Conservation (phyloP, 106 monocot species). For the Acorus gramineus region DNA sequence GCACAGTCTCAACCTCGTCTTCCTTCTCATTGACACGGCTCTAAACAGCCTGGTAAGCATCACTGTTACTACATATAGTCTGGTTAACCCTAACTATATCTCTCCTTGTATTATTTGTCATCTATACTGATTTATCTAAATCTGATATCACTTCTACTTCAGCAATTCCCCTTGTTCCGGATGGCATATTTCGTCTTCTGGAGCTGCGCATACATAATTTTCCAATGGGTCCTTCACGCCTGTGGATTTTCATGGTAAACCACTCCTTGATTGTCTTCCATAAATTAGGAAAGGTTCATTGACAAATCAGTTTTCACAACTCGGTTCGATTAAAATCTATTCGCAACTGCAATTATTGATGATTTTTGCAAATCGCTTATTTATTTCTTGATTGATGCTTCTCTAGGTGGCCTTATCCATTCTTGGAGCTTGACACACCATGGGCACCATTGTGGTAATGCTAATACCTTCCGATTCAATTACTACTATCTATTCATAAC, state of each 20-base stretch:
- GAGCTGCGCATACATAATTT: slow-evolving; percentile 63
- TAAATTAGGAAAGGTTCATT: no score
- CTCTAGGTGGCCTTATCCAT: slow-evolving; percentile 90
- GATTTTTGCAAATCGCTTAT: no score
- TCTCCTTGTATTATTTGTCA: not conserved
- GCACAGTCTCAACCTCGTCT: slow-evolving; percentile 17
- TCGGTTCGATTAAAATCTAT: no score
- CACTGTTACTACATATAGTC: not conserved
- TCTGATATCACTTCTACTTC: slow-evolving; percentile 2
- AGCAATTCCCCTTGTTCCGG: slow-evolving; percentile 85
- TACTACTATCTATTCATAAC: no score
- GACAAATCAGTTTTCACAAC: no score
- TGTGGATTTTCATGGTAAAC: slow-evolving; percentile 79
- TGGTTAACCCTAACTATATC: not conserved
- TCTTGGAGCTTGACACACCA: slow-evolving; percentile 63
- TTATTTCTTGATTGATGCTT: slow-evolving; percentile 1
- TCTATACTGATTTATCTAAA: not conserved
- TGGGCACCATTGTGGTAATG: slow-evolving; percentile 70
- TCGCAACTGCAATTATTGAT: not conserved
- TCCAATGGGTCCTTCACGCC: slow-evolving; percentile 87
- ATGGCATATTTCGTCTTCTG: slow-evolving; percentile 88
- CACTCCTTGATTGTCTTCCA: no score
- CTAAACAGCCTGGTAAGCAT: slow-evolving; percentile 65
- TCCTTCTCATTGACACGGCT: slow-evolving; percentile 25
- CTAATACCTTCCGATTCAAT: not conserved